These are phyloP conservation scores for Lepidium africanum DNA, from an alignment of 345 rosid genomes.

Conservation along the genomic window DNA sequence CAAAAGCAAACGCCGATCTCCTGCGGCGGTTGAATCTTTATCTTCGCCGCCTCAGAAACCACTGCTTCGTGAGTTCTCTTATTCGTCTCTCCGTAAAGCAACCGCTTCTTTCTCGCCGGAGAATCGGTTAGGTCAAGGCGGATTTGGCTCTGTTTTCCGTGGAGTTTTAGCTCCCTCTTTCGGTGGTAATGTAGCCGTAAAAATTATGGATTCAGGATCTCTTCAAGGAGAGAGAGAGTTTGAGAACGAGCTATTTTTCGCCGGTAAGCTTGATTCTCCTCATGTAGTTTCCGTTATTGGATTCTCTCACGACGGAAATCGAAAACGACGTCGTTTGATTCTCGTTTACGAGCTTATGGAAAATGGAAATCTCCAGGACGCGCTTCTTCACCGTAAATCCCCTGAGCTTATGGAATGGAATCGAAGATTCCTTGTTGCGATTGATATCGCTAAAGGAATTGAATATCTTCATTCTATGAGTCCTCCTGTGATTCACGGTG, in stretches of 20 bases:
- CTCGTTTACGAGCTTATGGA: constrained; percentile 82
- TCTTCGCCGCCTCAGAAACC: constrained; percentile 37
- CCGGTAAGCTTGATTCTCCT: constrained; percentile 57
- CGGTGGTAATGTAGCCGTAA: constrained; percentile 53
- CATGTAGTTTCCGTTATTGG: constrained; percentile 62
- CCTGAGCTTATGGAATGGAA: constrained; percentile 65
- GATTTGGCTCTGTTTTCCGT: constrained; percentile 81
- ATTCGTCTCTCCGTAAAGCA: constrained; percentile 50
- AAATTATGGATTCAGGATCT: constrained; percentile 89
- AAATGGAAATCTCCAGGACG: constrained; percentile 81
- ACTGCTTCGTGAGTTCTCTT: constrained; percentile 50
- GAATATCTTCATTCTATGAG: constrained; percentile 59
- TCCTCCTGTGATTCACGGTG: constrained; percentile 83
- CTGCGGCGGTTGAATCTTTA: constrained; percentile 1
- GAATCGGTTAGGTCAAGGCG: constrained; percentile 62
- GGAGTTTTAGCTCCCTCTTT: constrained; percentile 33
- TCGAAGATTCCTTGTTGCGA: constrained; percentile 42
- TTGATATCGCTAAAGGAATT: constrained; percentile 68
- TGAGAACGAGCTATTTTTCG: constrained; percentile 81
- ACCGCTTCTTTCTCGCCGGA: constrained; percentile 50
- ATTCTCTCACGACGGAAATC: constrained; percentile 59
- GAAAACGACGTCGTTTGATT: constrained; percentile 45
- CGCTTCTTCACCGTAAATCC: constrained; percentile 60
- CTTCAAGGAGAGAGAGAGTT: constrained; percentile 94
- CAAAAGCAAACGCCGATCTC: constrained; percentile 35